Conservation (phyloP, 371 early-diverging fungal species). For the Encephalitozoon cuniculi region DNA sequence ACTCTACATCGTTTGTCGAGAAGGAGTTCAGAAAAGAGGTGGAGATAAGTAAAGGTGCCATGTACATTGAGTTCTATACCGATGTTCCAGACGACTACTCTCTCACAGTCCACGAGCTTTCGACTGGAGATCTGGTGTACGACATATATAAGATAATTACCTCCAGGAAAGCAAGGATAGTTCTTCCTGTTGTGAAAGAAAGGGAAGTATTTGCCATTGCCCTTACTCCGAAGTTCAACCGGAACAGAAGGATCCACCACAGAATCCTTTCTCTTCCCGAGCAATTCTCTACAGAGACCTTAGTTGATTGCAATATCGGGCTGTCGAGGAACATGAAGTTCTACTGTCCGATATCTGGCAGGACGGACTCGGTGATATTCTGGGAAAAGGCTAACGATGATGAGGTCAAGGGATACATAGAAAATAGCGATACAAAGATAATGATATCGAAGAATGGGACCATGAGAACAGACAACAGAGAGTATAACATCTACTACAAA, state of each 20-base stretch:
- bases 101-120: neutral
- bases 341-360: conserved; percentile 1
- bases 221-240: conserved; percentile 19
- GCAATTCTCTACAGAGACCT: neutral
- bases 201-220: conserved; percentile 12
- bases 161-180: conserved; percentile 1
- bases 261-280: conserved; percentile 12
- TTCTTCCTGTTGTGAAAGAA: conserved; percentile 18
- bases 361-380: conserved; percentile 25
- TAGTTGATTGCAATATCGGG: conserved; percentile 39
- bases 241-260: conserved; percentile 20
- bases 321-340: conserved; percentile 11
- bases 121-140: conserved; percentile 7
- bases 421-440: conserved; percentile 2
- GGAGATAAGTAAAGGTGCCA: conserved; percentile 1
- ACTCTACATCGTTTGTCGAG: neutral
- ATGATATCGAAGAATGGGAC: conserved; percentile 27
- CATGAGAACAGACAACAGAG: conserved; percentile 27
- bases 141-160: conserved; percentile 38
- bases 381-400: conserved; percentile 42
- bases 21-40: conserved; percentile 18
- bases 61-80: conserved; percentile 42
- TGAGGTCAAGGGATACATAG: neutral
- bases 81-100: conserved; percentile 34
- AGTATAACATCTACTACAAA: conserved; percentile 35